phyloP scores from a whole-genome alignment of 768 basidiomycete genomes.

The Suillus lakei region DNA sequence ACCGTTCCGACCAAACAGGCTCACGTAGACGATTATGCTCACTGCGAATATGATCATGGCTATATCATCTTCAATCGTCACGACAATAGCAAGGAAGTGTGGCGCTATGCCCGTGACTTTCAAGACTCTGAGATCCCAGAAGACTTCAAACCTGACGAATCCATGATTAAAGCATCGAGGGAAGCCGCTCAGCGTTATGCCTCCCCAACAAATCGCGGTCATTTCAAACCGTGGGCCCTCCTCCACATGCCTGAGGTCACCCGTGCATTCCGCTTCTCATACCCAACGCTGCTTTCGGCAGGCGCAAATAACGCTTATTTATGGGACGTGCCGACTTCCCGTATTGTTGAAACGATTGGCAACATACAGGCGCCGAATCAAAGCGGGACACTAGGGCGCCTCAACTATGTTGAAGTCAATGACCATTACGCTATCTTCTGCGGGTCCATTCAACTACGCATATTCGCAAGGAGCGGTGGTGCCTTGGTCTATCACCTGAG shows the following conservation, averaged over 20 bases:
- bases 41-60: slow-evolving; percentile 75
- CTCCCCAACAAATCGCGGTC: slow-evolving; percentile 39
- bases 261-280: slow-evolving; percentile 67
- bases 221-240: slow-evolving; percentile 67
- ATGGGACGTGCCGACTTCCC: slow-evolving; percentile 63
- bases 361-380: slow-evolving; percentile 36
- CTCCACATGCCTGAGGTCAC: slow-evolving; percentile 49
- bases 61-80: slow-evolving; percentile 72
- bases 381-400: slow-evolving; percentile 31
- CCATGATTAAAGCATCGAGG: slow-evolving; percentile 26
- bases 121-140: slow-evolving; percentile 23
- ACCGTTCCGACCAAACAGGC: slow-evolving; percentile 9
- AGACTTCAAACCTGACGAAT: slow-evolving; percentile 38
- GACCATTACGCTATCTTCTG: slow-evolving; percentile 64
- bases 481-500: slow-evolving; percentile 48
- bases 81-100: slow-evolving; percentile 68
- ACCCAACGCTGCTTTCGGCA: slow-evolving; percentile 65
- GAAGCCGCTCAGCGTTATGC: slow-evolving; percentile 23
- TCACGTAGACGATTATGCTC: slow-evolving; percentile 47
- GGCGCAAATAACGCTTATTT: slow-evolving; percentile 52
- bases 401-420: slow-evolving; percentile 70
- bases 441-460: slow-evolving; percentile 48
- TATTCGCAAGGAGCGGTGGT: slow-evolving; percentile 57
- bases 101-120: slow-evolving; percentile 53
- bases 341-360: slow-evolving; percentile 52